A percentile compares a stretch with the other conserved stretches of the same genome.
These are phyloP conservation scores for Cyclotella baltica DNA, from an alignment of 108 stramenopile species.

Conservation along the genomic window DNA sequence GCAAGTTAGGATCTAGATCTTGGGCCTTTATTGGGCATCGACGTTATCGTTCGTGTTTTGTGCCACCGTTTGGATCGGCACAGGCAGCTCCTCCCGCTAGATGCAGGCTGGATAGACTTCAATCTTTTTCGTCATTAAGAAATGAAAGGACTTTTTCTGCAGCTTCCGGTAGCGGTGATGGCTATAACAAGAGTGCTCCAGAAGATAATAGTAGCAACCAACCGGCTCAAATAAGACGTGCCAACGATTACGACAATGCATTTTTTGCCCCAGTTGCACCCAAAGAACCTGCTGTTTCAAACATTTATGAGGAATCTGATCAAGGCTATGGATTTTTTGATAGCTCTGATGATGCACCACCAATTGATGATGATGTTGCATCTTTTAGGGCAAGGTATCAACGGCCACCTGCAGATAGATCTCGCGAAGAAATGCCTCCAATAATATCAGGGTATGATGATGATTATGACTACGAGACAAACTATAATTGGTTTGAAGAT, in stretches of 20 bases:
- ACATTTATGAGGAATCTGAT: not conserved
- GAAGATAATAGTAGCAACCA: not conserved
- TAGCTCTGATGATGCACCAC: slow-evolving; percentile 1
- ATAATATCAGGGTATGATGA: not conserved
- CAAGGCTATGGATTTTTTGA: slow-evolving; percentile 11
- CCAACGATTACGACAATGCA: slow-evolving; percentile 19
- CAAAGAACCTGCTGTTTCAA: not conserved
- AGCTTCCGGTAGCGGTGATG: not conserved
- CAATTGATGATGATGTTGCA: slow-evolving; percentile 10
- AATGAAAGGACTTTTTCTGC: not conserved
- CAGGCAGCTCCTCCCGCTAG: not conserved
- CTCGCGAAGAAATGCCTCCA: slow-evolving; percentile 2
- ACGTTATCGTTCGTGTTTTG: not conserved
- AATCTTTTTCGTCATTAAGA: not conserved
- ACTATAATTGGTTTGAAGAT: slow-evolving; percentile 16
- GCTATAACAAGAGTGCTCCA: not conserved
- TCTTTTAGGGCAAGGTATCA: slow-evolving; percentile 13
- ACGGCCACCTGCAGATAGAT: not conserved
- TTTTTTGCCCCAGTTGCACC: slow-evolving; percentile 13
- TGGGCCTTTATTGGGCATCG: not conserved
- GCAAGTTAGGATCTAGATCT: not conserved
- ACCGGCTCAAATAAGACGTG: slow-evolving; percentile 2
- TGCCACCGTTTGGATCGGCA: not conserved
- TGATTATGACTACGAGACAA: not conserved
- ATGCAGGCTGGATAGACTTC: not conserved